Conservation (phyloP, 2,329 filamentous ascomycete genomes). For the Emergomyces africanus region DNA sequence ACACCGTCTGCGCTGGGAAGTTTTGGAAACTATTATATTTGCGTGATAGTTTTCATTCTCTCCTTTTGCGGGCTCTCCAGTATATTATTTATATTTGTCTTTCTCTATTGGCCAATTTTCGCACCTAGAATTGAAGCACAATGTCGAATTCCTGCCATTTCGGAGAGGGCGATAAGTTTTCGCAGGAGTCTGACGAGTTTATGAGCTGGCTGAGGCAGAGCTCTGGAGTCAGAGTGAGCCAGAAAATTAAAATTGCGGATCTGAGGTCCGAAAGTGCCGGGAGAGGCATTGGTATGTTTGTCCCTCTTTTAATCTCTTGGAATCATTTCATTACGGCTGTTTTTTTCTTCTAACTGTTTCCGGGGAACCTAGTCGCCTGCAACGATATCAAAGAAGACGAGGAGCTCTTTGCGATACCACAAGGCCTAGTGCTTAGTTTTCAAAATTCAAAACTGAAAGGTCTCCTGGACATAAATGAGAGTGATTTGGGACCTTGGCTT, state of each 20-base stretch:
- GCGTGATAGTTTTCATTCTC: conserved; percentile 5
- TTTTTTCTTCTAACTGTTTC: conserved; percentile 11
- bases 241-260: conserved; percentile 47
- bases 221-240: conserved; percentile 41
- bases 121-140: conserved; percentile 2
- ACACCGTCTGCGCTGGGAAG: conserved; percentile 10
- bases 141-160: conserved; percentile 27
- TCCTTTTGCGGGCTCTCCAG: not conserved
- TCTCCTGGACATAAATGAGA: conserved; percentile 44
- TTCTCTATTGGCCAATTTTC: not conserved
- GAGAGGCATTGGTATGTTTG: conserved; percentile 48
- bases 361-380: conserved; percentile 53
- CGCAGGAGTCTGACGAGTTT: conserved; percentile 39
- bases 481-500: conserved; percentile 37
- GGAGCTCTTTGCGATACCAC: conserved; percentile 68
- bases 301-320: conserved; percentile 6
- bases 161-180: conserved; percentile 26
- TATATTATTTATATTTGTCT: not conserved
- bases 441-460: conserved; percentile 57
- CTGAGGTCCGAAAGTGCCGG: conserved; percentile 44
- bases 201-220: conserved; percentile 42
- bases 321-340: conserved; percentile 9
- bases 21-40: conserved; percentile 9
- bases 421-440: conserved; percentile 54
- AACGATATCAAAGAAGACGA: conserved; percentile 60